A percentile compares a stretch with the other conserved stretches of the same genome.
Conservation (phyloP, 768 basidiomycete species). For the Suillus decipiens region DNA sequence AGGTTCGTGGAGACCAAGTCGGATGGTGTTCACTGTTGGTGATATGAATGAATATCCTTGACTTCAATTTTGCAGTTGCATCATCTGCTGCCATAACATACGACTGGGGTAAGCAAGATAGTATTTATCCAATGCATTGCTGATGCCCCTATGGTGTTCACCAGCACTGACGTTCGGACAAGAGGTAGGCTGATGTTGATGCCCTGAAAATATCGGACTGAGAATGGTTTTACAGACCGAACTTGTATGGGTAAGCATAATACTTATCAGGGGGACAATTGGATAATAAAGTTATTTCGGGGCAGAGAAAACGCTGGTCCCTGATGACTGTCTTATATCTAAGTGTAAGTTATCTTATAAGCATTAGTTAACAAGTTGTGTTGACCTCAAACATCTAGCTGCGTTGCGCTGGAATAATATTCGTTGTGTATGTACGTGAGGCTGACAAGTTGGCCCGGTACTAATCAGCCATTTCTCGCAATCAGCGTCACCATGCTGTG, state of each 20-base stretch:
- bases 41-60: neutral
- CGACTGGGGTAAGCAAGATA: neutral
- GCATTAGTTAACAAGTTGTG: neutral
- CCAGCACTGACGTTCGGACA: neutral
- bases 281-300: neutral
- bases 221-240: neutral
- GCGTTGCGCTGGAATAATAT: neutral
- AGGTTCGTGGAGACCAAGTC: neutral
- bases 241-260: neutral
- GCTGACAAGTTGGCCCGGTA: neutral
- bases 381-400: neutral
- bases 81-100: neutral
- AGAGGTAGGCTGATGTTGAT: neutral
- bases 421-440: neutral
- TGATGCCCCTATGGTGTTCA: neutral
- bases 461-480: neutral
- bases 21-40: neutral
- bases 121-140: neutral
- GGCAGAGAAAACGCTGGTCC: constrained; percentile 1
- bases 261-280: too few species aligned
- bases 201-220: neutral
- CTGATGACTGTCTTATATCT: neutral
- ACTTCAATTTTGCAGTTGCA: neutral
- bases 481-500: neutral
- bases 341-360: neutral